Percentiles rank a stretch among this genome's conserved stretches.
Conservation (phyloP, 371 early-diverging fungal species). For the Mortierella sp. region DNA sequence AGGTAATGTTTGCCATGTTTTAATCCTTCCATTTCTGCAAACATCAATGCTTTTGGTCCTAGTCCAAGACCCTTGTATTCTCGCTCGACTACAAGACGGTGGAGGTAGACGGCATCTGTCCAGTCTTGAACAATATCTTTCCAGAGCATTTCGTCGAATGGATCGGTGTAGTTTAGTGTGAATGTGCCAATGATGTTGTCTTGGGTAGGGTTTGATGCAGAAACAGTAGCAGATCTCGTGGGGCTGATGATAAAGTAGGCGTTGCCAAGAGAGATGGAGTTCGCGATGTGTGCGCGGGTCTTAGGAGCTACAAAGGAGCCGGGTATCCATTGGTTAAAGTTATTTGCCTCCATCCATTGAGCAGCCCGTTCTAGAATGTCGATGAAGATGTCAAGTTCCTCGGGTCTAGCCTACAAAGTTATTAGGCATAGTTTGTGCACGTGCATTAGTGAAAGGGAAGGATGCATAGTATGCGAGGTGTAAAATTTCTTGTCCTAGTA, state of each 20-base stretch:
- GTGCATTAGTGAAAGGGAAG: background rate
- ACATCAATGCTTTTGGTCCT: conserved; percentile 46
- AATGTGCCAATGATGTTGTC: conserved; percentile 50
- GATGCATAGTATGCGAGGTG: no score
- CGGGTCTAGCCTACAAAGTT: conserved; percentile 21
- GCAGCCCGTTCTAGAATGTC: conserved; percentile 56
- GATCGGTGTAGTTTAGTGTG: conserved; percentile 47
- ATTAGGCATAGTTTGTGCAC: background rate
- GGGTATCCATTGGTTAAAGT: conserved; percentile 52
- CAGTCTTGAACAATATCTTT: conserved; percentile 54
- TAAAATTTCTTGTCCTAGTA: no score
- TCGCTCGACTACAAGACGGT: conserved; percentile 53
- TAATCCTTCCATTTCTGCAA: conserved; percentile 46
- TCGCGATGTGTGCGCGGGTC: conserved; percentile 47
- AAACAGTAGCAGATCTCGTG: background rate
- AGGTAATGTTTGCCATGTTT: conserved; percentile 43
- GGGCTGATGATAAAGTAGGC: conserved; percentile 46
- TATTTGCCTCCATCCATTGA: conserved; percentile 51
- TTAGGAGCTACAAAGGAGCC: conserved; percentile 53
- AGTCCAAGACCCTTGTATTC: conserved; percentile 50
- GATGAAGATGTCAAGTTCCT: conserved; percentile 48
- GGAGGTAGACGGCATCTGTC: conserved; percentile 50
- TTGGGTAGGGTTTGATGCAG: no score
- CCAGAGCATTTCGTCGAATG: conserved; percentile 57
- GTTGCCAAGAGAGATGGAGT: conserved; percentile 47